Evolutionary conservation across 495 filamentous ascomycete genomes (phyloP), one percentile per base, ranked within the genome.

Genomic region (Penicillium malachiteum): DNA sequence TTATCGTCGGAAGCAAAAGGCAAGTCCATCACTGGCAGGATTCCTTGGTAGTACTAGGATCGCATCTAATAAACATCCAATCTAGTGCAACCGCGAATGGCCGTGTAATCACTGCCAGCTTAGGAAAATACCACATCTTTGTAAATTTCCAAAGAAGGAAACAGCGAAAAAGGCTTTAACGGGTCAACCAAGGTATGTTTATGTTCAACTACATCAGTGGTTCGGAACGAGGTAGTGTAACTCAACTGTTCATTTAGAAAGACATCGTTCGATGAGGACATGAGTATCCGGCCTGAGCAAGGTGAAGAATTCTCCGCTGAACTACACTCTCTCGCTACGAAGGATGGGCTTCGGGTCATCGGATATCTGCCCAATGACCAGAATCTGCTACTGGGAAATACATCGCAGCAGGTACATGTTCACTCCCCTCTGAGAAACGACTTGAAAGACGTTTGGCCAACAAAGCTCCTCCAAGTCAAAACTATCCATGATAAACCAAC

Each of bases 1-100:
- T 43, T 65, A 71, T 45, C 56, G 69, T 5, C 68, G 71, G 39
- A 74, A 72, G 46, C 71, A 74, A 42, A 72, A 72, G 63, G 70
- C 58, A 62, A 62, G 58, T 41, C 21, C 38, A 18, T 26, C 21
- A 26, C 21, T 26, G 21, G 21, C 21, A 26, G 21, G 21, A 26
- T 26, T 26, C 21, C 21, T 26, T 26, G 21, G 21, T 26, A 16
- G 21, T 26, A 16, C 26, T 39, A 9, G 26, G 12, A n/a, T 26
- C 37, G 48, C 12, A 16, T 16, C 1, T 26, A 26, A 18, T 31
- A 37, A 37, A 12, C 53, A 17, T 54, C 45, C 48, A 13, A 43
- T 48, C 18, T 32, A 74, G 69, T 74, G 71, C 45, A 71, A 61
- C 45, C 67, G 66, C 14, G 59, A 68, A 54, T 71, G 66, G 66